phyloP scores from a whole-genome alignment of 2,329 filamentous ascomycete genomes.

The Arthroderma sp. region DNA sequence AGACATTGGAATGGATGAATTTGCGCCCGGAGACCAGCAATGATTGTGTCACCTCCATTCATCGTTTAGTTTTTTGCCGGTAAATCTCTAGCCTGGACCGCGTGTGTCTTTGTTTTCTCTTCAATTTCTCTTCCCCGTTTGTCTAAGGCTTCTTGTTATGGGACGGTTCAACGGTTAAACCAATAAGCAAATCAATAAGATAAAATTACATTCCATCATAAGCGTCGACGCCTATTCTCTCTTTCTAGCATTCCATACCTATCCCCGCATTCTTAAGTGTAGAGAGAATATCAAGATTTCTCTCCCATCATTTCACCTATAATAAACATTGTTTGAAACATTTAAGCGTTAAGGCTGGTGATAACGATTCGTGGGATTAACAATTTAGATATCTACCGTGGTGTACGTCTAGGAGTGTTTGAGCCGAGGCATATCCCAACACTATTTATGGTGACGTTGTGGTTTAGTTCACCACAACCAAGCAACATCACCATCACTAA shows the following conservation, averaged over 20 bases:
- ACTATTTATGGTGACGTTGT: no score
- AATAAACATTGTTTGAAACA: no score
- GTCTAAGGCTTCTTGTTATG: background rate
- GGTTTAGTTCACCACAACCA: no score
- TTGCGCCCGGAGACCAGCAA: slow-evolving; percentile 13
- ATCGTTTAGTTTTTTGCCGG: background rate
- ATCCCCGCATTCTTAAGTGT: background rate
- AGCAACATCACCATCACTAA: background rate
- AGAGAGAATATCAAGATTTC: background rate
- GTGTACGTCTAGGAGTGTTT: no score
- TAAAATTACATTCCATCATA: background rate
- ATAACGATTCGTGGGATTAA: no score
- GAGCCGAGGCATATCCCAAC: no score
- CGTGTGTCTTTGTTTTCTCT: background rate
- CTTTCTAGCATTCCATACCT: background rate
- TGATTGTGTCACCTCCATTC: background rate
- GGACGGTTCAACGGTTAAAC: background rate
- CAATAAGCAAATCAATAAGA: background rate
- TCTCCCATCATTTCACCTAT: no score
- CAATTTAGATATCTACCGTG: no score
- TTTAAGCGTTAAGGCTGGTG: no score
- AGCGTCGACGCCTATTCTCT: background rate
- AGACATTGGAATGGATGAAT: slow-evolving; percentile 16
- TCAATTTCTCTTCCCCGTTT: background rate
- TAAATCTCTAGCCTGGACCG: background rate